phyloP scores from a whole-genome alignment of 1,284 basidiomycete genomes.

The Malassezia vespertilionis region DNA sequence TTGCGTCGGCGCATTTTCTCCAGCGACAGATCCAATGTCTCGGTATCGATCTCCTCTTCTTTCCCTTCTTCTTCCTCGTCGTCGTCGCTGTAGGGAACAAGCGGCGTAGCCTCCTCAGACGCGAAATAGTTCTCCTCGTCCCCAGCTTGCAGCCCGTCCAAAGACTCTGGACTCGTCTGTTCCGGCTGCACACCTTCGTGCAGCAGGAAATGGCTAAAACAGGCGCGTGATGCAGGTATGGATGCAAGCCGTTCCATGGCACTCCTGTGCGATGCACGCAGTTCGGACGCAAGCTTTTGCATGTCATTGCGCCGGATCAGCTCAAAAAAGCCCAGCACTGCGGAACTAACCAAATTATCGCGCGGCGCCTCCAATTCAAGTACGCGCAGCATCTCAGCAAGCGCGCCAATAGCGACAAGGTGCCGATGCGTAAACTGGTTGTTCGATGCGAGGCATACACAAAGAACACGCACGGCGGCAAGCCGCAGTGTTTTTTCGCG shows the following conservation, averaged over 20 bases:
- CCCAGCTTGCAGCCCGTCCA: conserved; percentile 49
- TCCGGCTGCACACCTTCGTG: not conserved
- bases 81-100: conserved; percentile 18
- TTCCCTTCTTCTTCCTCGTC: conserved; percentile 9
- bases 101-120: conserved; percentile 53
- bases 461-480: conserved; percentile 67
- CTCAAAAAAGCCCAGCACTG: conserved; percentile 91
- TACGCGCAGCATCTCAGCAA: conserved; percentile 71
- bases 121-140: conserved; percentile 81
- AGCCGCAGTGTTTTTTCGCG: conserved; percentile 70
- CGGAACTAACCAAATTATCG: conserved; percentile 85
- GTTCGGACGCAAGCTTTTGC: conserved; percentile 69
- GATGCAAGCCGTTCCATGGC: conserved; percentile 60
- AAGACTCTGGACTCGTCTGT: too few relatives aligned
- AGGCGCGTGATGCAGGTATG: conserved; percentile 62
- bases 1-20: too few relatives aligned
- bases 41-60: conserved; percentile 15
- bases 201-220: conserved; percentile 54
- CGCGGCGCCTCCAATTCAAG: conserved; percentile 67
- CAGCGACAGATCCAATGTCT: too few relatives aligned
- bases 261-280: conserved; percentile 66
- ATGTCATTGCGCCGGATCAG: conserved; percentile 69
- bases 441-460: conserved; percentile 68
- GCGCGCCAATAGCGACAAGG: conserved; percentile 71
- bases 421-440: conserved; percentile 77